These are phyloP conservation scores for Stropharia rugosoannulata DNA, from an alignment of 768 basidiomycete species.

Conservation along the genomic window DNA sequence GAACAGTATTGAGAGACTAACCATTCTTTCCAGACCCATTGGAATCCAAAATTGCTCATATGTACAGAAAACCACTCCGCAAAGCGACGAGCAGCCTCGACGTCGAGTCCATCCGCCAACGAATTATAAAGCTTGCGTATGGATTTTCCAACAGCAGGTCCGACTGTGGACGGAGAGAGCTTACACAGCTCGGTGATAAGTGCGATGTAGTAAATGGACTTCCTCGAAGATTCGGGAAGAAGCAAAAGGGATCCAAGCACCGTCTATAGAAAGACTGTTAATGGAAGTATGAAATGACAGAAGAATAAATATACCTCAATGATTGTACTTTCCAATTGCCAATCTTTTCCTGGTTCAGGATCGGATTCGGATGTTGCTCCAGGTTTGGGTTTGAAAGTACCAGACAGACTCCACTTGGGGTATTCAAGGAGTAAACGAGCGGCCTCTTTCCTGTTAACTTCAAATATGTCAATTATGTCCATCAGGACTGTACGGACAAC, in stretches of 20 bases:
- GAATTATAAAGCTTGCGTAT: slow-evolving; percentile 82
- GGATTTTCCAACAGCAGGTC: slow-evolving; percentile 94
- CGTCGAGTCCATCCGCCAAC: slow-evolving; percentile 85
- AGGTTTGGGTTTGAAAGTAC: slow-evolving; percentile 83
- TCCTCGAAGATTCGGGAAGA: slow-evolving; percentile 75
- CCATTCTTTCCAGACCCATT: slow-evolving; percentile 99
- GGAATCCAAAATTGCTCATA: slow-evolving; percentile 97
- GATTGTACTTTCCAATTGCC: slow-evolving; percentile 87
- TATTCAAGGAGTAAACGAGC: slow-evolving; percentile 85
- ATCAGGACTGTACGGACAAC: slow-evolving; percentile 69
- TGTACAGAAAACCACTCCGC: slow-evolving; percentile 96
- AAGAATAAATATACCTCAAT: slow-evolving; percentile 61
- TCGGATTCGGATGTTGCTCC: slow-evolving; percentile 52
- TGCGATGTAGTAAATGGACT: slow-evolving; percentile 82
- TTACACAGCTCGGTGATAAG: slow-evolving; percentile 95
- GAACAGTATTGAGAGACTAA: slow-evolving; percentile 30
- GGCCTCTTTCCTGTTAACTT: slow-evolving; percentile 94
- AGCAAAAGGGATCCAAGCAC: slow-evolving; percentile 73
- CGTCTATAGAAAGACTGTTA: slow-evolving; percentile 39
- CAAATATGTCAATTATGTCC: slow-evolving; percentile 86
- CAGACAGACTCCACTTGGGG: slow-evolving; percentile 77
- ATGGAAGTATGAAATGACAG: not conserved
- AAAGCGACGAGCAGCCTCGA: slow-evolving; percentile 78
- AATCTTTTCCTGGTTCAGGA: slow-evolving; percentile 63
- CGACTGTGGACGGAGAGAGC: slow-evolving; percentile 87